Percentiles rank a stretch among this genome's conserved stretches.
Evolutionary conservation across 139 green algal genomes (phyloP).

Genomic region (Volvox africanus): DNA sequence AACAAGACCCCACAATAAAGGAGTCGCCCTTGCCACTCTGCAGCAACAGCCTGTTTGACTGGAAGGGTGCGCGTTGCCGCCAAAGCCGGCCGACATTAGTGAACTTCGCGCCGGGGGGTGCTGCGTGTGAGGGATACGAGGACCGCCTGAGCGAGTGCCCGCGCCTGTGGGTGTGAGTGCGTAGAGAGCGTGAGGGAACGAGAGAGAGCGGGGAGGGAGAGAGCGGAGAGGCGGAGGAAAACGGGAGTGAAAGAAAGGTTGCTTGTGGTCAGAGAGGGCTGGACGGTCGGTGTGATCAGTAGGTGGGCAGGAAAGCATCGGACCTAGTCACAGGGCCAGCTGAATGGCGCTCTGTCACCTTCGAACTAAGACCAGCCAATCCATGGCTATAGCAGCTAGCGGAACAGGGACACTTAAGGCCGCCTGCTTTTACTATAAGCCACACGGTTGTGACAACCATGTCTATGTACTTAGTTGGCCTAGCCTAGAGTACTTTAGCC

Average conservation of each 20-base stretch:
- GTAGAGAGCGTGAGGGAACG: not conserved
- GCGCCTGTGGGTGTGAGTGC: slow-evolving; percentile 5
- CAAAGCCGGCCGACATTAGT: no score
- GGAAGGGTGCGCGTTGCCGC: not conserved
- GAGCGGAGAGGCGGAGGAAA: not conserved
- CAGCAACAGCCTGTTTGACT: slow-evolving; percentile 9
- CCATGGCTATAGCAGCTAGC: no score
- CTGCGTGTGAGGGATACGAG: not conserved
- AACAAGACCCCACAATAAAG: not conserved
- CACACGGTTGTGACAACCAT: no score
- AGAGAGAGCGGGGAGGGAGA: not conserved
- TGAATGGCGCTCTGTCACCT: no score
- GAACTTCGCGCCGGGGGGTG: not conserved
- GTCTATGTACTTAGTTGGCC: no score
- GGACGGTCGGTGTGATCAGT: not conserved
- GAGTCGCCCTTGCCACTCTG: slow-evolving; percentile 24
- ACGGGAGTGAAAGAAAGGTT: no score
- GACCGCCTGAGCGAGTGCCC: slow-evolving; percentile 1
- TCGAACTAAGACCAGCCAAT: no score
- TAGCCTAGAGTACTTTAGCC: no score
- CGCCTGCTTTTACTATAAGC: no score
- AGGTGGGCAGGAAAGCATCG: not conserved
- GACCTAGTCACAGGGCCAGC: not conserved
- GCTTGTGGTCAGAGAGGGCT: no score
- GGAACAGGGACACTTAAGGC: no score